A percentile compares a stretch with the other conserved stretches of the same genome.
Evolutionary conservation across 2,329 filamentous ascomycete genomes (phyloP).

Genomic region (Xylariaceae sp.): DNA sequence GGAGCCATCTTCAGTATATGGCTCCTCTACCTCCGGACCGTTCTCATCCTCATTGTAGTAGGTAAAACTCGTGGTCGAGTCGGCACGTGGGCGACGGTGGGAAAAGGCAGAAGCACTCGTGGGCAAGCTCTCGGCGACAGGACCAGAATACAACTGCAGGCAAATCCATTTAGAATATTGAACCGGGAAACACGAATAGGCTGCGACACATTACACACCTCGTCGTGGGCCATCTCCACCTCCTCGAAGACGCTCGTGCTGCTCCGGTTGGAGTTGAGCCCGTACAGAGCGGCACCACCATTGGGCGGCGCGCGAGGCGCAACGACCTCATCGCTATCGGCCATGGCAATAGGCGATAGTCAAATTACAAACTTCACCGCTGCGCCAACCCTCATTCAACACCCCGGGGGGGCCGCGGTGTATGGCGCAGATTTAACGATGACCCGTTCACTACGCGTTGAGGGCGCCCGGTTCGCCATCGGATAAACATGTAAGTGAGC

Average conservation of each 20-base stretch:
- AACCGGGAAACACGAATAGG: slow-evolving; percentile 2
- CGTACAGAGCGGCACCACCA: slow-evolving; percentile 45
- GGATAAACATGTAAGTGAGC: background rate
- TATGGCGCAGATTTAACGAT: background rate
- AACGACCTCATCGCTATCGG: slow-evolving; percentile 21
- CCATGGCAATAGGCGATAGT: slow-evolving; percentile 18
- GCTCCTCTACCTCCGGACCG: slow-evolving; percentile 36
- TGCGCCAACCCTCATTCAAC: slow-evolving; percentile 11
- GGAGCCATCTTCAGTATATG: slow-evolving; percentile 37
- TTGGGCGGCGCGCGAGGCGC: slow-evolving; percentile 21
- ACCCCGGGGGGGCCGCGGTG: background rate
- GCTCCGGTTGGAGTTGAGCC: slow-evolving; percentile 65
- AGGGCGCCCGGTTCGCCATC: slow-evolving; percentile 1
- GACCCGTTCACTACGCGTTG: background rate
- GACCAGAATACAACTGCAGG: slow-evolving; percentile 72
- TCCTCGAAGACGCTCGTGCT: slow-evolving; percentile 81
- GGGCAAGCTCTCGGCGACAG: slow-evolving; percentile 91
- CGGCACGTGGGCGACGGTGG: slow-evolving; percentile 73
- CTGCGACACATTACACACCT: slow-evolving; percentile 48
- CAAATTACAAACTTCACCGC: slow-evolving; percentile 1
- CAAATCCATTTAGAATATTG: slow-evolving; percentile 20
- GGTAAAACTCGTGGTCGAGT: slow-evolving; percentile 83
- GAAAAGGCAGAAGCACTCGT: slow-evolving; percentile 89
- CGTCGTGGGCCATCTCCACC: slow-evolving; percentile 98
- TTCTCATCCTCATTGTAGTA: slow-evolving; percentile 71